These are phyloP conservation scores for Globisporangium paddicum DNA, from an alignment of 352 stramenopile species.

Conservation along the genomic window DNA sequence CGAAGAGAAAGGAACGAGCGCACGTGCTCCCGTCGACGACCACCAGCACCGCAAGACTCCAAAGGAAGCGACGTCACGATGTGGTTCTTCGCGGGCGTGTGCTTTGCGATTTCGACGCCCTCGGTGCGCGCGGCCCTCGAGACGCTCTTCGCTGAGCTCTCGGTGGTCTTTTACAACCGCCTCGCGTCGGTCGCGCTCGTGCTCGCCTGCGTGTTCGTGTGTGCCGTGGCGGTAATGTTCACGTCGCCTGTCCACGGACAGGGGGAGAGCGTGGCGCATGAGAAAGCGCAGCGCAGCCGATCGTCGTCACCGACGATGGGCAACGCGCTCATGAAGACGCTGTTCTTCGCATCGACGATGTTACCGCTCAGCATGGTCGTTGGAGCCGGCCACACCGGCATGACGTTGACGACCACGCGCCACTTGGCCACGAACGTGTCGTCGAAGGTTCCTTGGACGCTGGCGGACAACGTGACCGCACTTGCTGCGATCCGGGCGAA, in stretches of 20 bases:
- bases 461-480: conserved; percentile 33
- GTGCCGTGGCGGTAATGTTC: conserved; percentile 8
- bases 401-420: conserved; percentile 11
- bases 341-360: conserved; percentile 16
- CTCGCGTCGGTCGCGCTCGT: conserved; percentile 6
- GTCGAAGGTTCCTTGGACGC: conserved; percentile 26
- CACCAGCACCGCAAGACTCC: not conserved
- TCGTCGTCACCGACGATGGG: conserved; percentile 5
- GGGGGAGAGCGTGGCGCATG: not conserved
- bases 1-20: too few species aligned
- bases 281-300: not conserved
- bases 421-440: conserved; percentile 1
- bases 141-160: conserved; percentile 18
- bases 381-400: conserved; percentile 2
- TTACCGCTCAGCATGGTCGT: conserved; percentile 11
- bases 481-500: conserved; percentile 25
- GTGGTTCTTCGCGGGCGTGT: conserved; percentile 20
- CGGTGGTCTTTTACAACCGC: conserved; percentile 20
- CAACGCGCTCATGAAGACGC: conserved; percentile 14
- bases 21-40: too few species aligned
- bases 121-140: conserved; percentile 14
- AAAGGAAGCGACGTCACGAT: conserved; percentile 14
- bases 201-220: conserved; percentile 9
- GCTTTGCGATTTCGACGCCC: conserved; percentile 19
- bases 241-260: too few species aligned